These are phyloP conservation scores for Rubroshorea leprosula DNA, from an alignment of 345 rosid genomes.

Conservation along the genomic window DNA sequence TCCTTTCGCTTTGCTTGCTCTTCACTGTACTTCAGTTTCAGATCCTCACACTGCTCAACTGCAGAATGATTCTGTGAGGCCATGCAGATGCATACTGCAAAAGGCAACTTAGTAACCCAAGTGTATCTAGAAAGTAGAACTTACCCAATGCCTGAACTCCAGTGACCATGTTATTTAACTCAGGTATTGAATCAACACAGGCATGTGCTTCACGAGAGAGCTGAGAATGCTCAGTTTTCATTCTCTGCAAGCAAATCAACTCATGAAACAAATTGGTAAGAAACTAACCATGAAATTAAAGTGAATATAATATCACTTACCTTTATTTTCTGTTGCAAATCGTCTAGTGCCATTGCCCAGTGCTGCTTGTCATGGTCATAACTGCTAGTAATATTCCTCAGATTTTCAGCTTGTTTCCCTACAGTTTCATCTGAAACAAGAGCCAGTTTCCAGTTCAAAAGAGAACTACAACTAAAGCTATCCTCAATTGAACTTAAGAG, in stretches of 20 bases:
- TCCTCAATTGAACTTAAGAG: not conserved
- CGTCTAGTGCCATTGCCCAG: constrained; percentile 47
- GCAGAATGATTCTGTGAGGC: constrained; percentile 26
- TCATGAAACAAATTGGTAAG: constrained; percentile 1
- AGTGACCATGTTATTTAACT: constrained; percentile 69
- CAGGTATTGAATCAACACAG: constrained; percentile 75
- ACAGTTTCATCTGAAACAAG: constrained; percentile 56
- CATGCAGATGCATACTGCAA: constrained; percentile 6
- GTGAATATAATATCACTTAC: constrained; percentile 26
- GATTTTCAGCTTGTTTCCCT: constrained; percentile 54
- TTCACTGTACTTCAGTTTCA: constrained; percentile 65
- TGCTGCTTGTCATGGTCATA: constrained; percentile 53
- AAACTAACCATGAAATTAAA: constrained; percentile 3
- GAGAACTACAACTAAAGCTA: not conserved
- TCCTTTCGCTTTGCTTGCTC: constrained; percentile 90
- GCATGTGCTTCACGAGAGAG: constrained; percentile 78
- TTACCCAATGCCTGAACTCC: constrained; percentile 90
- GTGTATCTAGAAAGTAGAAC: constrained; percentile 18
- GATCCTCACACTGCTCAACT: constrained; percentile 92
- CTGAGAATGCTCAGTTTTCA: constrained; percentile 78
- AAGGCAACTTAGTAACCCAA: constrained; percentile 4
- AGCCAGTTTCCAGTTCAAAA: constrained; percentile 3
- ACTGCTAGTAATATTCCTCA: constrained; percentile 46
- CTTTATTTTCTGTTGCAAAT: constrained; percentile 59
- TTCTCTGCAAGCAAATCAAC: constrained; percentile 36